Percentiles rank a stretch among this genome's conserved stretches.
Evolutionary conservation across 805 yeast species (phyloP).

Genomic region (Pichia membranifaciens): DNA sequence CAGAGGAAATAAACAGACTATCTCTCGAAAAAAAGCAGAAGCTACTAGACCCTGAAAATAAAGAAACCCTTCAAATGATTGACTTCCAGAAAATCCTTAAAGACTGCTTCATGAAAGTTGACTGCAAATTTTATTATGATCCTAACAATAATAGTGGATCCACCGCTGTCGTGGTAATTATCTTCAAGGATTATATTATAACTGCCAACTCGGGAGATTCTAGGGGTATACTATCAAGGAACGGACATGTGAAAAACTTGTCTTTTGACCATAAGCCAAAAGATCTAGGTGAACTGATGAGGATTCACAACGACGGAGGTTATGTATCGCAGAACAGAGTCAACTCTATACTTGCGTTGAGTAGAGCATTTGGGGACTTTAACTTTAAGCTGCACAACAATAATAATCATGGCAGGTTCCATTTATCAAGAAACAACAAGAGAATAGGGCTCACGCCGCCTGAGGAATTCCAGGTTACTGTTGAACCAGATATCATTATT

Average conservation of each 20-base stretch:
- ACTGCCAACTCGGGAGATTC: slow-evolving; percentile 78
- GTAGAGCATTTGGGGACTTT: slow-evolving; percentile 66
- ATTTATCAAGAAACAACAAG: slow-evolving; percentile 16
- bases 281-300: slow-evolving; percentile 50
- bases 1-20: slow-evolving; percentile 14
- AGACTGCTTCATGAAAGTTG: slow-evolving; percentile 41
- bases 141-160: slow-evolving; percentile 44
- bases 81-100: slow-evolving; percentile 31
- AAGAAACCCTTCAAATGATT: slow-evolving; percentile 17
- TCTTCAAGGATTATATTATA: slow-evolving; percentile 40
- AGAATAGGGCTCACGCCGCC: slow-evolving; percentile 38
- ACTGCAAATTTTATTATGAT: slow-evolving; percentile 35
- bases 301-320: slow-evolving; percentile 56
- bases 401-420: slow-evolving; percentile 22
- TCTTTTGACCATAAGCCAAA: slow-evolving; percentile 65
- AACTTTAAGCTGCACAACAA: slow-evolving; percentile 37
- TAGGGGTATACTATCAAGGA: slow-evolving; percentile 49
- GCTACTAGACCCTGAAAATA: slow-evolving; percentile 14
- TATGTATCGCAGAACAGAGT: slow-evolving; percentile 56
- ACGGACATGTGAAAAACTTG: slow-evolving; percentile 52
- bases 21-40: slow-evolving; percentile 15
- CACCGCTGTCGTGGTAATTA: slow-evolving; percentile 43
- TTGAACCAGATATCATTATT: slow-evolving; percentile 66
- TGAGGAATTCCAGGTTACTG: slow-evolving; percentile 74
- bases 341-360: slow-evolving; percentile 51